Conservation (phyloP, 371 early-diverging fungal species). For the Umbelopsis sp. region DNA sequence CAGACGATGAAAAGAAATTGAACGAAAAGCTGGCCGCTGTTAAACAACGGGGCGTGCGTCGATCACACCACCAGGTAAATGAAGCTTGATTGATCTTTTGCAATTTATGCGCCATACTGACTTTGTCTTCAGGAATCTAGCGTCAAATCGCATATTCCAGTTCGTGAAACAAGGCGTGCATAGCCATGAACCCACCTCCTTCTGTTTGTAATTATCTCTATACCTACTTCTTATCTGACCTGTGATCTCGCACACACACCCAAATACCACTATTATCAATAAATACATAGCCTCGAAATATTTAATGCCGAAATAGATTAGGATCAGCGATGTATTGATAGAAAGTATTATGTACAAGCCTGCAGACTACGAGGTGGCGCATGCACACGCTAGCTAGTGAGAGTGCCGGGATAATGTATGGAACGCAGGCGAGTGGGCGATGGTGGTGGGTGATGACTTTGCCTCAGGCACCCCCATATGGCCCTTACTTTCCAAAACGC, state of each 20-base stretch:
- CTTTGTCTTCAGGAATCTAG: not conserved
- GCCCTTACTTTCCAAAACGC: conserved; percentile 11
- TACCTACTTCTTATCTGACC: not conserved
- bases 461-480: conserved; percentile 10
- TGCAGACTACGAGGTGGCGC: too few relatives aligned
- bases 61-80: not conserved
- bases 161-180: not conserved
- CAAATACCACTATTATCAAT: conserved; percentile 7
- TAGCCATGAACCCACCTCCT: not conserved
- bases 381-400: not conserved
- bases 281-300: not conserved
- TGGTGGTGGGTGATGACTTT: not conserved
- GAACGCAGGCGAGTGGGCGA: not conserved
- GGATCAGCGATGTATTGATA: not conserved
- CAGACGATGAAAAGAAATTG: conserved; percentile 3
- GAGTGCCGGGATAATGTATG: conserved; percentile 5
- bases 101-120: not conserved
- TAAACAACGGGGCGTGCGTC: not conserved
- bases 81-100: not conserved
- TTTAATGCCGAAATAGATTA: not conserved
- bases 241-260: not conserved
- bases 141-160: not conserved
- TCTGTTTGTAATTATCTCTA: conserved; percentile 15
- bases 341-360: not conserved
- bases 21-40: conserved; percentile 1